These are phyloP conservation scores for Fagopyrum tataricum DNA, from an alignment of 148 eudicot species.

Conservation along the genomic window DNA sequence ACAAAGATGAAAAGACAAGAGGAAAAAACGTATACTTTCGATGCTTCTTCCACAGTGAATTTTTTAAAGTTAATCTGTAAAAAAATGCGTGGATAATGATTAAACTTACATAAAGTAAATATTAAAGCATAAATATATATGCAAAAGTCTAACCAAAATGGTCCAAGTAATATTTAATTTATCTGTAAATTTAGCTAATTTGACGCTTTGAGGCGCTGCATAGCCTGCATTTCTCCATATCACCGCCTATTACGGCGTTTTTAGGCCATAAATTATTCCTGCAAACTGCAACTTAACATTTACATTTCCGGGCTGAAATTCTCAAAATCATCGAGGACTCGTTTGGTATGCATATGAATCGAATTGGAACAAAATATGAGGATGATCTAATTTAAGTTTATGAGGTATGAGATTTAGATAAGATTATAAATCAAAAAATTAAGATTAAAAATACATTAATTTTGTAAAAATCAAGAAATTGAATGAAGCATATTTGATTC, in stretches of 20 bases:
- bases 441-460: too few relatives aligned
- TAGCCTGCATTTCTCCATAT: neutral
- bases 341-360: too few relatives aligned
- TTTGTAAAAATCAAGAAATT: too few relatives aligned
- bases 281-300: neutral
- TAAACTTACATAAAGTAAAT: neutral
- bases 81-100: neutral
- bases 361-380: too few relatives aligned
- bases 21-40: neutral
- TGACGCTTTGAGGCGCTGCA: neutral
- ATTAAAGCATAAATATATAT: too few relatives aligned
- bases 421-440: too few relatives aligned
- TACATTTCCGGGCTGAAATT: neutral
- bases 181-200: neutral
- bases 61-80: neutral
- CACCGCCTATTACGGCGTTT: conserved; percentile 3
- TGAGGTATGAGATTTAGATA: too few relatives aligned
- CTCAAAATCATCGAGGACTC: too few relatives aligned
- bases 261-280: neutral
- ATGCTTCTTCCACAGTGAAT: neutral
- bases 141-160: conserved; percentile 1
- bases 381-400: too few relatives aligned
- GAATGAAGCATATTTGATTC: too few relatives aligned
- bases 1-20: neutral
- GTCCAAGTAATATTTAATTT: neutral